Base-by-base conservation (phyloP, 1,139 yeast genomes). In the Eremothecium gossypii region DNA sequence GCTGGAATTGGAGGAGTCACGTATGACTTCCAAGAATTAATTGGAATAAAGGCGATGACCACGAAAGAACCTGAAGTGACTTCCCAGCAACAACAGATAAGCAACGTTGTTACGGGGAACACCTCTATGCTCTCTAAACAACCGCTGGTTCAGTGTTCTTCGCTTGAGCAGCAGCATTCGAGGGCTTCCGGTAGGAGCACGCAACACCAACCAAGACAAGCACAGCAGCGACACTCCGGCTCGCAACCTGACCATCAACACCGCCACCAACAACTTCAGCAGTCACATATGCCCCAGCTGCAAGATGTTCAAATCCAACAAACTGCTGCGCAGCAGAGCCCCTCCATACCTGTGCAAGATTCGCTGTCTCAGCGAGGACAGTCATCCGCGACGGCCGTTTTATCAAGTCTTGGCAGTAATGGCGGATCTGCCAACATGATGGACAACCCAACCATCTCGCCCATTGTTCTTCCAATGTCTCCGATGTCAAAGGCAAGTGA, bases 1-100 rank as follows among this genome's bases (percentile, higher is more conserved):
- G 64, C 63, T 7, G 64, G 63, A 27, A 58, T 60, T 31, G 64
- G 64, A 36, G 64, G 64, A 45, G 57, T 60, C 8, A 55, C 60
- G 3, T 58, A 60, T 42, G 65, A 61, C 43, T 54, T 59, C 36
- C 63, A 60, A 43, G 65, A 61, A 33, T 38, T 60, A 20, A 43
- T 60, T 31, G 58, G 61, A 12, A 41, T 57, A 14, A 58, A 58
- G 37, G 44, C 53, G 5, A 10, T 32, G 14, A n/a, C 3, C 27
- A 23, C n/a, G 29, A 34, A 34, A 23, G 37, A 34, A 4, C 28
- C 23, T 17, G 23, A 17, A 17, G 6, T 17, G 23, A 6, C 23
- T 17, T 17, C 23, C 23, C 23, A 17, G 6, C 23, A 17, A 17
- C 23, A 17, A 6, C 23, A 17, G 23, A 3, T 17, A 17, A 17